Conservation (phyloP, 805 yeast genomes). For the Candida golubevii region DNA sequence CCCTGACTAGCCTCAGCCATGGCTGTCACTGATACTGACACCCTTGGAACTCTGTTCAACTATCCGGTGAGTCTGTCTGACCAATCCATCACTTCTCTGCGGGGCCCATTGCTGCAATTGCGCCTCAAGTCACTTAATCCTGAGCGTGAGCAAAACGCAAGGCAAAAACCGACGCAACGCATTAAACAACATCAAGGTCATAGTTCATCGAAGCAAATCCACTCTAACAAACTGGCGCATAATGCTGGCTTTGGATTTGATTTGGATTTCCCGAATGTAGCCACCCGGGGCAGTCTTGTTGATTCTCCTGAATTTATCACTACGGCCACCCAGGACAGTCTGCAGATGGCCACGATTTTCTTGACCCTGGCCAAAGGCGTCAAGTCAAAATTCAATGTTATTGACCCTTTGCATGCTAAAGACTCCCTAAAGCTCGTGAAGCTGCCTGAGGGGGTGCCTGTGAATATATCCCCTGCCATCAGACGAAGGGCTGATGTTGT, state of each 20-base stretch:
- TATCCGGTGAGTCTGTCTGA: slow-evolving; percentile 3
- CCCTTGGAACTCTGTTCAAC: background rate
- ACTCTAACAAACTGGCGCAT: background rate
- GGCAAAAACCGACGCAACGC: background rate
- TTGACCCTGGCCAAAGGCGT: slow-evolving; percentile 9
- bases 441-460: slow-evolving; percentile 8
- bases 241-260: slow-evolving; percentile 12
- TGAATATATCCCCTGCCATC: slow-evolving; percentile 31
- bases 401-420: slow-evolving; percentile 9
- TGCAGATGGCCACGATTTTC: slow-evolving; percentile 15
- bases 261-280: slow-evolving; percentile 7
- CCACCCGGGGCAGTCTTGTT: too few relatives aligned
- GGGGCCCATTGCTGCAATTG: slow-evolving; percentile 6
- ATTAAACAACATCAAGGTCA: background rate
- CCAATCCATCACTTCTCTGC: slow-evolving; percentile 4
- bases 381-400: slow-evolving; percentile 13
- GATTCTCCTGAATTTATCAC: background rate
- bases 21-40: slow-evolving; percentile 2
- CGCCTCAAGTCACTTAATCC: slow-evolving; percentile 9
- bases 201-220: slow-evolving; percentile 4
- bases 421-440: background rate
- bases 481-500: slow-evolving; percentile 48
- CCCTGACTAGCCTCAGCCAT: background rate
- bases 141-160: background rate
- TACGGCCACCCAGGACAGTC: slow-evolving; percentile 1